Evolutionary conservation across 1,139 yeast species (phyloP), one percentile per base, ranked within the genome.

Genomic region (Kurtzmaniella quercitrusa): DNA sequence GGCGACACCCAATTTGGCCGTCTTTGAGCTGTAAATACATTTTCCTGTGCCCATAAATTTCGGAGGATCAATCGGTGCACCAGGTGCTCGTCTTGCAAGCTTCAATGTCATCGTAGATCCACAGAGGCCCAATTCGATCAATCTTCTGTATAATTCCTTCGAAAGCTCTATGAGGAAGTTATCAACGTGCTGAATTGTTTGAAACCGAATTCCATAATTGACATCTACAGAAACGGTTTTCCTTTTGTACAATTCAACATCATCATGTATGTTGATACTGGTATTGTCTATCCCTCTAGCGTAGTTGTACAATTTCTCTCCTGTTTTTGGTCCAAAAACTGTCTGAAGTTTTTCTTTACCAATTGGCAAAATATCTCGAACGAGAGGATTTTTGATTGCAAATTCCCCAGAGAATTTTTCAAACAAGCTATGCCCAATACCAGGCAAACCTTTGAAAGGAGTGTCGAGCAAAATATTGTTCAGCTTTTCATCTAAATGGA

Each of bases 201-300:
- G 76, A 48, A 91, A 85, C 41, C 98, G 60, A 0, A 93, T 86
- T 0, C 96, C 98, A 83, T 88, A 93, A 48, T 89, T 88, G 28
- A 93, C 85, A 59, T 93, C 98, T 9, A 88, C 88, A 0, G 96
- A 88, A 0, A 93, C 76, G 0, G 95, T 78, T 52, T 88, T 88
- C 26, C 95, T 72, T 0, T 75, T 73, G 3, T 71, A 52, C 39
- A 65, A 71, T 49, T 64, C 74, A 19, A 70, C 69, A 33, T 77
- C 74, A 14, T 68, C 66, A 32, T 82, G 75, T 36, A 66, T 66
- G 44, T 73, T 74, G 21, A 87, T 74, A 5, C 70, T 68, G 0
- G 85, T 74, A 36, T 71, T 64, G 60, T 91, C 98, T 5, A 74
- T 62, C 0, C 97, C 98, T 18, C 82, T 62, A 2, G 82, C 69